Base-by-base conservation (phyloP, 2,329 filamentous ascomycete species). In the Colletotrichum chlorophyti region DNA sequence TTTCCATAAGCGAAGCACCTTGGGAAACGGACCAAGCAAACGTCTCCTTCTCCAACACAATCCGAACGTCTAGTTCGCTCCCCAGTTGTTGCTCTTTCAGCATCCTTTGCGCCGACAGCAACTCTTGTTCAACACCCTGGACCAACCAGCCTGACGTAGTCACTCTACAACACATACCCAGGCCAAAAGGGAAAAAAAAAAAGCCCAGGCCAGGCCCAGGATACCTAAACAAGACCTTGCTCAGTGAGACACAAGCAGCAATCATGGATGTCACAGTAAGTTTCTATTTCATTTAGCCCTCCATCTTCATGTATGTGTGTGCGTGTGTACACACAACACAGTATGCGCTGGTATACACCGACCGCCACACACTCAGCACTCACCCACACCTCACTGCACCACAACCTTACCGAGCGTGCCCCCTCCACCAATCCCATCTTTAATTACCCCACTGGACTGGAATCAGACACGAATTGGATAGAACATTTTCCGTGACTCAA, bases 201-300 rank as follows among this genome's bases (percentile, higher is more conserved):
- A 35, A 14, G 14, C 32, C 35, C 40, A 49, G 46, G 17, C 34
- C 32, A 27, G 15, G 24, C 45, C 57, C 53, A 55, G 57, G 52
- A 55, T 60, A 55, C 57, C 51, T 60, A 60, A 60, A 51, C 57
- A 52, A 60, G 57, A 57, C 51, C 38, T 38, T 26, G 15, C 41
- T 57, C 51, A 50, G 57, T 60, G 57, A 60, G 52, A 60, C 57
- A 57, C 26, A 49, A 38, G 40, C 58, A 50, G 58, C 65, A 65
- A 71, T 66, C 53, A 72, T 72, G 70, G 69, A 67, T 64, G 64
- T 67, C 61, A 67, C 68, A 66, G 70, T 72, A 68, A 68, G 70
- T 70, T 65, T 64, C 57, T 46, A 19, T 43, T 47, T 48, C 31
- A 50, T 54, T 53, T 57, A 53, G 43, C 57, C 58, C 51, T 62